Evolutionary conservation across 2,329 filamentous ascomycete genomes (phyloP).

Genomic region (Colletotrichum sp.): DNA sequence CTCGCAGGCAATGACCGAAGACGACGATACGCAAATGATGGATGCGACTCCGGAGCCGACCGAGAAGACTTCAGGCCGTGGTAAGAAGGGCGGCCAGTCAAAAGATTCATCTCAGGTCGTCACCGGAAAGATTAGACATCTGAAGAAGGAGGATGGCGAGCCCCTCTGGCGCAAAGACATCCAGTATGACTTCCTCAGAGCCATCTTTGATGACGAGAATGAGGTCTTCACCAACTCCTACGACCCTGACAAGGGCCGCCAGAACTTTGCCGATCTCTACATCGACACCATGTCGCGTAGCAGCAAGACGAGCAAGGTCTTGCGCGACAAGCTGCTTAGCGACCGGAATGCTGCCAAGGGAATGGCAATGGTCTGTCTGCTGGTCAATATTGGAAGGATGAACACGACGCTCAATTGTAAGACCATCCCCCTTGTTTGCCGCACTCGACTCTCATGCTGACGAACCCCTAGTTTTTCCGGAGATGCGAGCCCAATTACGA

Average conservation of each 20-base stretch:
- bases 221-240: constrained; percentile 91
- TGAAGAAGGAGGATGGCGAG: constrained; percentile 89
- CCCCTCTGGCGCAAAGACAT: constrained; percentile 88
- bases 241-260: constrained; percentile 64
- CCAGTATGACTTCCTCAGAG: constrained; percentile 83
- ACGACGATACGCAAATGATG: constrained; percentile 44
- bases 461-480: constrained; percentile 80
- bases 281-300: constrained; percentile 98
- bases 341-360: constrained; percentile 92
- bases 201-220: constrained; percentile 77
- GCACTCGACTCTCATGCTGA: not conserved
- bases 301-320: constrained; percentile 98
- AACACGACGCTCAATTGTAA: constrained; percentile 97
- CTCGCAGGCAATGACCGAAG: constrained; percentile 49
- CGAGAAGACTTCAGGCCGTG: constrained; percentile 39
- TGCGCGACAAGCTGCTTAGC: constrained; percentile 93
- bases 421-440: constrained; percentile 33
- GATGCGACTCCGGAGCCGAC: constrained; percentile 48
- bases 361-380: constrained; percentile 98
- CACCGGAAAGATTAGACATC: constrained; percentile 76
- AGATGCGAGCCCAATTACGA: constrained; percentile 96
- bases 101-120: constrained; percentile 42
- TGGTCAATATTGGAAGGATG: constrained; percentile 98
- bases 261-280: constrained; percentile 93
- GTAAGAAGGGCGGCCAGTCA: constrained; percentile 37